Evolutionary conservation across 2,329 filamentous ascomycete species (phyloP), one percentile per base, ranked within the genome.

Genomic region (Onygena corvina): DNA sequence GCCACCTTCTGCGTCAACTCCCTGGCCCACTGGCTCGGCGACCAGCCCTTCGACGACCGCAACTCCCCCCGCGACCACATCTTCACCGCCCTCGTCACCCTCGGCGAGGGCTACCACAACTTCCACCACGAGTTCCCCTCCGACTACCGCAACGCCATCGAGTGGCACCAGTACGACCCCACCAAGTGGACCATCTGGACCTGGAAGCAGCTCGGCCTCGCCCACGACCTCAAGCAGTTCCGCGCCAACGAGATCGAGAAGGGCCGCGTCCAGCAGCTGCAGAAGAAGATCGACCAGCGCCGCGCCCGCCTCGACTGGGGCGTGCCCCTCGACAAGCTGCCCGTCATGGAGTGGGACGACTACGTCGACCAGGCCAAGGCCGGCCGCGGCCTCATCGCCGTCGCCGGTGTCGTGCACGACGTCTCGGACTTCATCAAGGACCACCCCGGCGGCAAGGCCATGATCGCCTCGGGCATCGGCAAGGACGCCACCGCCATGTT

Each of bases 111-210:
- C 25, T 93, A 93, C 73, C 86, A 93, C 77, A 93, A 93, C 76
- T 93, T 93, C 77, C 86, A 93, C 71, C 86, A 93, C 76, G 86
- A 93, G 68, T 93, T 93, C 71, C 87, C 87, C 49, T 90, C 85
- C 8, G 86, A 93, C 68, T 93, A 92, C 79, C 85, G 86, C 65
- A 93, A 93, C 65, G 86, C 86, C 54, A 90, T 92, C 58, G 76
- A 87, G 69, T 93, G 86, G 86, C 83, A 81, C 71, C 86, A 93
- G 71, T 93, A 93, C 62, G 86, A 93, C 66, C 86, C 86, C 42
- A 93, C 86, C 66, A 93, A 93, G 74, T 92, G 86, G 86, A 76
- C 72, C 64, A 93, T 93, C 73, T 86, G 81, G 81, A 60, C 74
- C 52, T 89, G 84, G 82, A 92, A 90, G 78, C 79, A 83, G 69